Evolutionary conservation across 2,329 filamentous ascomycete genomes (phyloP).

Genomic region (Stagonosporopsis chrysanthemi): DNA sequence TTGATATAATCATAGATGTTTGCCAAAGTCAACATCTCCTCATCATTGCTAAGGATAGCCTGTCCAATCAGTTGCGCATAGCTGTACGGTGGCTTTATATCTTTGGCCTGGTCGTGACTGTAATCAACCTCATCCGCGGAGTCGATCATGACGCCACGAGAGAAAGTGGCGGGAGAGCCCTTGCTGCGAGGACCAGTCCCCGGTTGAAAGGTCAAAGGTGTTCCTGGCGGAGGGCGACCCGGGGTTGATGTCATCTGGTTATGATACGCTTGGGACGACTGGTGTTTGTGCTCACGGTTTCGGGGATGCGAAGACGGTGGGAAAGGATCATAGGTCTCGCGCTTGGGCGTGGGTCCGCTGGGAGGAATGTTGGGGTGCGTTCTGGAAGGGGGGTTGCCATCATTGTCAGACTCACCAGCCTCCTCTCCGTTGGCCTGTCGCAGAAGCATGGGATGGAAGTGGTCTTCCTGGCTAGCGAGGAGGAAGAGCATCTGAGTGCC

Average conservation of each 20-base stretch:
- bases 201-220: constrained; percentile 47
- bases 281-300: constrained; percentile 36
- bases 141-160: constrained; percentile 61
- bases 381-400: constrained; percentile 42
- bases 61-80: constrained; percentile 98
- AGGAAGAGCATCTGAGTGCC: constrained; percentile 99
- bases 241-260: constrained; percentile 48
- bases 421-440: constrained; percentile 59
- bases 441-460: constrained; percentile 74
- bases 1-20: constrained; percentile 96
- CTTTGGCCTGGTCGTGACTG: constrained; percentile 82
- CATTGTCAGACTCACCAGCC: constrained; percentile 51
- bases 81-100: constrained; percentile 94
- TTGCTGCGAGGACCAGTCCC: constrained; percentile 48
- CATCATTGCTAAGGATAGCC: constrained; percentile 84
- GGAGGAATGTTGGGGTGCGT: constrained; percentile 45
- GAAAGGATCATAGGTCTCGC: constrained; percentile 49
- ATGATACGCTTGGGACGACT: constrained; percentile 41
- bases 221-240: constrained; percentile 43
- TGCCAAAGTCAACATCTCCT: constrained; percentile 87
- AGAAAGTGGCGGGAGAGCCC: constrained; percentile 57
- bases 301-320: constrained; percentile 47
- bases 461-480: constrained; percentile 77
- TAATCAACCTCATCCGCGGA: constrained; percentile 71
- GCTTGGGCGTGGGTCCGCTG: constrained; percentile 46